These are phyloP conservation scores for Podila epigama DNA, from an alignment of 192 early-diverging fungal genomes.

Conservation along the genomic window DNA sequence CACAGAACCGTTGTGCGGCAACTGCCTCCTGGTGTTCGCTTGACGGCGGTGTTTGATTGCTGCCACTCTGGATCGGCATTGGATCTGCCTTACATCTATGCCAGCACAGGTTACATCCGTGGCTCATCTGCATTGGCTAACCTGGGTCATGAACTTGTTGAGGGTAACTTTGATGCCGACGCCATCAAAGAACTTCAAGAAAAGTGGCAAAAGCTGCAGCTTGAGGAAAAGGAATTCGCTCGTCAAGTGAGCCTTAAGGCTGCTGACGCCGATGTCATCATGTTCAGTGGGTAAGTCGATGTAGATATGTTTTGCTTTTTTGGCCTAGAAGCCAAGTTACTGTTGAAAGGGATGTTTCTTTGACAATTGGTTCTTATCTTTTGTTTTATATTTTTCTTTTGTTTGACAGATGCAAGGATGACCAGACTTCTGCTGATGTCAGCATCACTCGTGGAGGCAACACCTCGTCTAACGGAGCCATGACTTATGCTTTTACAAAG, in stretches of 20 bases:
- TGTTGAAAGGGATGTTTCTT: not conserved
- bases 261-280: constrained; percentile 63
- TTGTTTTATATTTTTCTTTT: constrained; percentile 1
- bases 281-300: constrained; percentile 64
- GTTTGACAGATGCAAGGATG: constrained; percentile 61
- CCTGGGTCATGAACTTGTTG: constrained; percentile 33
- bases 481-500: constrained; percentile 69
- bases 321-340: not conserved
- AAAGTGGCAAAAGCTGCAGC: constrained; percentile 19
- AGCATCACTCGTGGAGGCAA: constrained; percentile 51
- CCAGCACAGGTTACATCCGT: constrained; percentile 54
- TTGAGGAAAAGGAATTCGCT: constrained; percentile 33
- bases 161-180: constrained; percentile 35
- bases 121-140: constrained; percentile 22
- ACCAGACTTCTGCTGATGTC: constrained; percentile 71
- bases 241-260: constrained; percentile 34
- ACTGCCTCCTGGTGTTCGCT: constrained; percentile 66
- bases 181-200: constrained; percentile 31
- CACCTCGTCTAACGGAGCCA: constrained; percentile 58
- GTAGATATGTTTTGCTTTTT: not conserved
- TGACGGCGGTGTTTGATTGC: constrained; percentile 76
- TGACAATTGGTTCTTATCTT: constrained; percentile 1
- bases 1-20: constrained; percentile 45
- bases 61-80: constrained; percentile 78
- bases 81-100: constrained; percentile 72